Evolutionary conservation across 371 early-diverging fungal genomes (phyloP), one percentile per base, ranked within the genome.

Genomic region (Synchytrium microbalum): DNA sequence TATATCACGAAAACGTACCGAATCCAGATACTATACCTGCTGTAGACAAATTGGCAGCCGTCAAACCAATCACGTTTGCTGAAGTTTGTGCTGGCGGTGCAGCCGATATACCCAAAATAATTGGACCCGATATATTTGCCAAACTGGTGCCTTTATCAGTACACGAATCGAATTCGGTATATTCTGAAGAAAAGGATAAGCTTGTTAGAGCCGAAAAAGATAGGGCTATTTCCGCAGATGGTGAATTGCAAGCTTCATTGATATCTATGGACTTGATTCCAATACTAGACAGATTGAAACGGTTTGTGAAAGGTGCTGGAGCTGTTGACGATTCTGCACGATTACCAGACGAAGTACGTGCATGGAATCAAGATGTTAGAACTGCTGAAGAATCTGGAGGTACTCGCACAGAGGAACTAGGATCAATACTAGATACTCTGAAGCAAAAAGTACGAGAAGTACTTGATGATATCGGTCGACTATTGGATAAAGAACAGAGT

Each of bases 161-260:
- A 0, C 95, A 95, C 69, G 95, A 96, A 73, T 86, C 90, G 30
- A 81, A 92, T 2, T 90, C 90, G 13, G 65, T 95, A 64, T 96
- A 96, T 65, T 93, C 93, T 23, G 97, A 95, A 69, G 95, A 96
- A 69, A 93, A 93, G 74, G 92, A 92, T 14, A 90, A 92, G 69
- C 65, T 98, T 28, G 80, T 96, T 2, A 86, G 98, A 3, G 56
- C 64, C 8, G 72, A 77, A 32, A 63, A 74, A 54, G 93, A 87
- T 60, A 71, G 83, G 64, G 88, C 87, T 29, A 89, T 90, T 58
- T 67, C 85, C 13, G 90, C 94, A 2, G 88, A 95, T 66, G 88
- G 80, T n/a, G 96, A 96, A 65, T 69, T 95, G 24, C 83, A 90
- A 29, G 87, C 89, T 13, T 82, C 91, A 2, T 69, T 97, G 14